These are phyloP conservation scores for Hymenoscyphus fraxineus DNA, from an alignment of 2,329 filamentous ascomycete genomes.

Conservation along the genomic window DNA sequence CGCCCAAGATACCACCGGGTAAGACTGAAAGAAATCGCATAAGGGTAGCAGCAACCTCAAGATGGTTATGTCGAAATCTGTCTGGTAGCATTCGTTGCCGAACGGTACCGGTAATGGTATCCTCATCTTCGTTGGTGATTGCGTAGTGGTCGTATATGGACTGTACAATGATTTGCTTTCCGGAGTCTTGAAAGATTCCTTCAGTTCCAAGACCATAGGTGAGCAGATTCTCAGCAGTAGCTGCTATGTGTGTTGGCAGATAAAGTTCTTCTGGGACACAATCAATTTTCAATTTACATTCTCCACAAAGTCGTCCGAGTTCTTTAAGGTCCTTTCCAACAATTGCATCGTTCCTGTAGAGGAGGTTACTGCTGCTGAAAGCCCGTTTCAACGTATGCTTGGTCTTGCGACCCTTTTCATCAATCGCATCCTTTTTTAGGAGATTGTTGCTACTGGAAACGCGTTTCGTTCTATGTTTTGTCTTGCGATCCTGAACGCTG, in stretches of 20 bases:
- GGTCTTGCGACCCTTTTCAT: constrained; percentile 49
- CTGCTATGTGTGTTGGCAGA: constrained; percentile 60
- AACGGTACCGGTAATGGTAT: constrained; percentile 52
- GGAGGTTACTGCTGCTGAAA: constrained; percentile 50
- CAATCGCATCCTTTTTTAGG: constrained; percentile 43
- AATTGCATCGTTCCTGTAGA: constrained; percentile 44
- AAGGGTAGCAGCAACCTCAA: constrained; percentile 65
- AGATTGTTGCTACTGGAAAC: constrained; percentile 53
- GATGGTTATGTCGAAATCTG: constrained; percentile 52
- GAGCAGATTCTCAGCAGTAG: constrained; percentile 60
- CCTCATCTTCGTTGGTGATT: constrained; percentile 44
- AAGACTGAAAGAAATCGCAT: constrained; percentile 61
- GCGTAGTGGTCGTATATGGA: constrained; percentile 63
- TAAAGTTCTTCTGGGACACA: neutral
- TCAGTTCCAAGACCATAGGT: constrained; percentile 53
- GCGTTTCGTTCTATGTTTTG: constrained; percentile 35
- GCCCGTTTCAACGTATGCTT: constrained; percentile 39
- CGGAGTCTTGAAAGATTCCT: constrained; percentile 62
- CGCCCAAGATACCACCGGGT: constrained; percentile 64
- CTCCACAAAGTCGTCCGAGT: constrained; percentile 61
- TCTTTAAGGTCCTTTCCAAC: constrained; percentile 51
- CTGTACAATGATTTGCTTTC: constrained; percentile 51
- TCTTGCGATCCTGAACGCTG: constrained; percentile 21
- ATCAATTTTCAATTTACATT: constrained; percentile 58
- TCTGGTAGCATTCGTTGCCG: constrained; percentile 55